Evolutionary conservation across 306 rosid genomes (phyloP), one percentile per base, ranked within the genome.

Genomic region (Vicia sativa): DNA sequence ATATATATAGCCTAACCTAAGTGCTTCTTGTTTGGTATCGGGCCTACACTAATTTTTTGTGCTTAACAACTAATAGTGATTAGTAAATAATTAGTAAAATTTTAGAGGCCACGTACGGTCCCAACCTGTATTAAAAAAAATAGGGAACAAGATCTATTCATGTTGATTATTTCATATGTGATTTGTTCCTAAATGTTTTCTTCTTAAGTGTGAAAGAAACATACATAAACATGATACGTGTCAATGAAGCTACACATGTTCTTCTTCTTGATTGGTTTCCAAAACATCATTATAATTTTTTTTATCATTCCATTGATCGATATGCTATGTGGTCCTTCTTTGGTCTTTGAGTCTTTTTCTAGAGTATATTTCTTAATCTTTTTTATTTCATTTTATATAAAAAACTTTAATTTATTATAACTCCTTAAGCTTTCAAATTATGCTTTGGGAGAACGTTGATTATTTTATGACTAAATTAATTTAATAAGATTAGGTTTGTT

Each of bases 181-280:
- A 67, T 90, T 82, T 85, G 80, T 82, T 92, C 77, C 81, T 74
- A 63, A 85, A 83, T 81, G 85, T 87, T 85, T 80, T 70, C 78
- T 66, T 64, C 68, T 42, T 68, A 62, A 26, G 35, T 64, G 71
- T 54, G 21, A 52, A 67, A 74, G 56, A 79, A 75, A 80, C 82
- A 65, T 64, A 39, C 67, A 39, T 74, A 54, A 72, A 75, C 88
- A 64, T 55, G 80, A 77, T 77, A 79, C 83, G 76, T 86, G 84
- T 85, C 87, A 57, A n/a, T n/a, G 63, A 73, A 50, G 58, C 58
- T 57, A 81, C 80, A 84, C 86, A 77, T 84, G 82, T 71, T 87
- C 88, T 72, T 62, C 78, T 53, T 74, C 79, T 83, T 72, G 74
- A 79, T 85, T 41, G 57, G 38, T 28, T 77, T 71, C 37, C 69